phyloP scores from a whole-genome alignment of 495 filamentous ascomycete genomes.

The Penicillium silybi region DNA sequence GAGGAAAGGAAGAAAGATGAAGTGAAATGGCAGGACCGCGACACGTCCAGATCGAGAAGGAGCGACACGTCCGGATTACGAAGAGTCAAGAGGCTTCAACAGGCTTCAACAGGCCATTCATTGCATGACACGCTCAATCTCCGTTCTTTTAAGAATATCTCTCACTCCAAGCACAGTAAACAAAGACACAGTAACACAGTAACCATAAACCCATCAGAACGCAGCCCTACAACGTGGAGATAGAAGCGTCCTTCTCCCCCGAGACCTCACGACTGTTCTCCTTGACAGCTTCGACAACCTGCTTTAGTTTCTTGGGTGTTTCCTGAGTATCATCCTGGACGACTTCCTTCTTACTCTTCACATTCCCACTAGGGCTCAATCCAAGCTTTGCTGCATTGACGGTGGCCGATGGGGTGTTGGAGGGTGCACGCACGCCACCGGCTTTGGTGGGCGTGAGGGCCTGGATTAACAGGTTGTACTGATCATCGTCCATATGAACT shows the following conservation, averaged over 20 bases:
- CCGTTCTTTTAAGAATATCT: no score
- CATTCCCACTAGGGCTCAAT: slow-evolving; percentile 31
- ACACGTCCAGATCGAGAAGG: neutral
- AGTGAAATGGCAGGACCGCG: neutral
- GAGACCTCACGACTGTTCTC: slow-evolving; percentile 7
- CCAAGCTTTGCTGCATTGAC: slow-evolving; percentile 24
- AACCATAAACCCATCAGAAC: neutral
- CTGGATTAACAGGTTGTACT: slow-evolving; percentile 40
- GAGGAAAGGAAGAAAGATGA: neutral
- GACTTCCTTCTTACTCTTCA: slow-evolving; percentile 44
- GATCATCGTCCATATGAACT: slow-evolving; percentile 30
- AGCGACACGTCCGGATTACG: neutral
- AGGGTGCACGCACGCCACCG: slow-evolving; percentile 35
- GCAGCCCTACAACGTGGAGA: neutral
- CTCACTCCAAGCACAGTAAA: neutral
- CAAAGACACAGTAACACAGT: no score
- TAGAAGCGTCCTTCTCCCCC: neutral
- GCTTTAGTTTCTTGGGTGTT: slow-evolving; percentile 7
- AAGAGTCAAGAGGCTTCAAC: no score
- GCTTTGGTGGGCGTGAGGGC: slow-evolving; percentile 41
- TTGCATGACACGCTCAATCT: neutral
- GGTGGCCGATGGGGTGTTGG: slow-evolving; percentile 37
- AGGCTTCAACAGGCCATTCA: neutral
- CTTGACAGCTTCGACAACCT: neutral
- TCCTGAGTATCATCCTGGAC: slow-evolving; percentile 11